phyloP scores from a whole-genome alignment of 2,329 filamentous ascomycete genomes.

The Botryotinia calthae region DNA sequence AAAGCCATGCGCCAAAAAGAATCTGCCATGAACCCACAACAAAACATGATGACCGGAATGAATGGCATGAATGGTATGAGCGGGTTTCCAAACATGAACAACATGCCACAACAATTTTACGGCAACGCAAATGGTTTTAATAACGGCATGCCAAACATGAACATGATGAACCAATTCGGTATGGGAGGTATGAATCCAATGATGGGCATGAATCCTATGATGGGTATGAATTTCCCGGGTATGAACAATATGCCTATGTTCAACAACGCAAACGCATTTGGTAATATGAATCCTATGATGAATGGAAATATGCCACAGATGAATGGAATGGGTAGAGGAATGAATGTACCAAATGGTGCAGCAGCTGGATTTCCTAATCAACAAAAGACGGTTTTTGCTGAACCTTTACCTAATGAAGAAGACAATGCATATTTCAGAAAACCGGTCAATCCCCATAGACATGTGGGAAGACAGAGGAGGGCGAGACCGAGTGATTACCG shows the following conservation, averaged over 20 bases:
- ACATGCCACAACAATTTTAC: conserved; percentile 19
- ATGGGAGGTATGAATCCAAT: conserved; percentile 44
- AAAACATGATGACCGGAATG: conserved; percentile 44
- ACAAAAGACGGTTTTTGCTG: conserved; percentile 48
- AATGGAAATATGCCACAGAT: conserved; percentile 37
- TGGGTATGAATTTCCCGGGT: conserved; percentile 36
- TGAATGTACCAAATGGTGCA: conserved; percentile 39
- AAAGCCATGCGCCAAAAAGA: conserved; percentile 59
- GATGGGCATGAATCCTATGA: conserved; percentile 43
- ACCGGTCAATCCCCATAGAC: conserved; percentile 90
- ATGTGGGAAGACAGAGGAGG: conserved; percentile 76
- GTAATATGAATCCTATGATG: conserved; percentile 34
- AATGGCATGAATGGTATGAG: conserved; percentile 41
- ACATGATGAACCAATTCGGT: conserved; percentile 38
- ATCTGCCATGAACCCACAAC: conserved; percentile 42
- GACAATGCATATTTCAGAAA: conserved; percentile 94
- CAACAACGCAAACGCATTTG: conserved; percentile 29
- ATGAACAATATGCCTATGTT: conserved; percentile 45
- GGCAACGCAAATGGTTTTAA: conserved; percentile 32
- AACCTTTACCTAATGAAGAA: conserved; percentile 61
- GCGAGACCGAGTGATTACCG: conserved; percentile 87
- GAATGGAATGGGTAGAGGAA: conserved; percentile 36
- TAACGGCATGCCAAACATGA: conserved; percentile 21
- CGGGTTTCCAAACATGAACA: conserved; percentile 37
- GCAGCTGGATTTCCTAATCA: conserved; percentile 53